Percentiles rank a stretch among this genome's conserved stretches.
Conservation (phyloP, 768 basidiomycete genomes). For the Suillus sp. region DNA sequence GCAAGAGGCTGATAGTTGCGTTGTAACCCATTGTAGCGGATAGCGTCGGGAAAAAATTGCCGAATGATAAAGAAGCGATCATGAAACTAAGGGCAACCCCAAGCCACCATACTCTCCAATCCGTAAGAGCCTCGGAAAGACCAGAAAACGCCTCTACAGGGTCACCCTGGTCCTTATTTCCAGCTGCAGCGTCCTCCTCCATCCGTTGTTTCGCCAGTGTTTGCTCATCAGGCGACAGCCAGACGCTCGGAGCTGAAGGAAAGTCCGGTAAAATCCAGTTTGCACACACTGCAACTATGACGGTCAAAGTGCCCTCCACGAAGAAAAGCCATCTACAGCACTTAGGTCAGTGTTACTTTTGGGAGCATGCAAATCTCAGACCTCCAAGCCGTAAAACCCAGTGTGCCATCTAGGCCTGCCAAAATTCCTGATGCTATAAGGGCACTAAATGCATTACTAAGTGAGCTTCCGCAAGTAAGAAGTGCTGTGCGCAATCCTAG, state of each 20-base stretch:
- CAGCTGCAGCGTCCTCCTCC: conserved; percentile 60
- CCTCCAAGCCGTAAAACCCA: conserved; percentile 75
- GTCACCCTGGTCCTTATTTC: conserved; percentile 48
- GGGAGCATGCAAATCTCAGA: conserved; percentile 30
- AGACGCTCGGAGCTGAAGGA: conserved; percentile 56
- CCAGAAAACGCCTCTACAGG: conserved; percentile 41
- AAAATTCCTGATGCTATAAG: conserved; percentile 79
- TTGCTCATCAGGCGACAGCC: conserved; percentile 60
- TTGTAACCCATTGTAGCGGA: conserved; percentile 69
- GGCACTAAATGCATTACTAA: conserved; percentile 81
- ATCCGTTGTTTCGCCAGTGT: conserved; percentile 58
- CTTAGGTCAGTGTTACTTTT: conserved; percentile 4
- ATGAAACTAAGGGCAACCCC: conserved; percentile 61
- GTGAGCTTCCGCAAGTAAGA: conserved; percentile 68
- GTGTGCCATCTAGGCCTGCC: conserved; percentile 61
- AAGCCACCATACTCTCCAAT: conserved; percentile 85
- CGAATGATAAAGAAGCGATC: conserved; percentile 63
- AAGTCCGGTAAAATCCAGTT: conserved; percentile 75
- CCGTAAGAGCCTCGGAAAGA: conserved; percentile 56
- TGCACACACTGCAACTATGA: conserved; percentile 50
- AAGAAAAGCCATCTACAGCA: conserved; percentile 66
- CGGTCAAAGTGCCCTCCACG: conserved; percentile 61
- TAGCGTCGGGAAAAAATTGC: conserved; percentile 78
- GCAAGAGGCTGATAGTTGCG: conserved; percentile 60
- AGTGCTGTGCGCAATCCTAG: conserved; percentile 67